These are phyloP conservation scores for Rubia peregrina DNA, from an alignment of 305 asterid genomes.

Conservation along the genomic window DNA sequence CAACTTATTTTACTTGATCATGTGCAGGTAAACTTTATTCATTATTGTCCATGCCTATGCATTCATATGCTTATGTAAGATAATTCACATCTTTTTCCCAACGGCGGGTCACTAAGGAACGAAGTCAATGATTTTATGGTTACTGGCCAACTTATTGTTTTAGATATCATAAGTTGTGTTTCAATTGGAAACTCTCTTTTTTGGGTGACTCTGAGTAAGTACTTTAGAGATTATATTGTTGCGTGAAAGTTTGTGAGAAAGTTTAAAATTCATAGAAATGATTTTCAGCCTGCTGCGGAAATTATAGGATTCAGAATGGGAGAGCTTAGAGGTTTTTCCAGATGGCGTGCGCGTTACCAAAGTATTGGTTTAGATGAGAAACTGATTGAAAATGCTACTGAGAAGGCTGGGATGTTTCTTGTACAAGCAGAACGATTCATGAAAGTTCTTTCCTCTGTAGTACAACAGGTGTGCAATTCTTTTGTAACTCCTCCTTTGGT, in stretches of 20 bases:
- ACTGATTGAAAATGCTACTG: slow-evolving; percentile 70
- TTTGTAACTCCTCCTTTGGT: not conserved
- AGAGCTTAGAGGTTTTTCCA: slow-evolving; percentile 90
- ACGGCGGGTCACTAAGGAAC: not conserved
- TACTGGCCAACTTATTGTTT: not conserved
- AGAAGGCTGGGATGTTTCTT: slow-evolving; percentile 81
- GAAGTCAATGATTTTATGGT: not conserved
- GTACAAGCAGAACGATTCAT: slow-evolving; percentile 71
- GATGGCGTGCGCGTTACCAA: slow-evolving; percentile 85
- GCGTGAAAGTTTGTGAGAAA: not conserved
- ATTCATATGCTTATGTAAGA: not conserved
- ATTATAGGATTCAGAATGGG: slow-evolving; percentile 88
- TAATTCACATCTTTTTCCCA: not conserved
- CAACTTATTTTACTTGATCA: slow-evolving; percentile 73
- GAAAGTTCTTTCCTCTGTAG: slow-evolving; percentile 75
- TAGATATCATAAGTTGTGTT: not conserved
- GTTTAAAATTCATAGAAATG: slow-evolving; percentile 19
- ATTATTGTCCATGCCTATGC: slow-evolving; percentile 1
- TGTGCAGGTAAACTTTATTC: slow-evolving; percentile 53
- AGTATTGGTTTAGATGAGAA: slow-evolving; percentile 84
- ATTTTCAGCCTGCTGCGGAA: slow-evolving; percentile 97
- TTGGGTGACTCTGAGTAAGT: not conserved
- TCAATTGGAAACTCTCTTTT: not conserved
- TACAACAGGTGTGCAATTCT: slow-evolving; percentile 62
- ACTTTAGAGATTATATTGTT: not conserved